A percentile compares a stretch with the other conserved stretches of the same genome.
phyloP scores from a whole-genome alignment of 306 rosid genomes.

The Myrica gale region DNA sequence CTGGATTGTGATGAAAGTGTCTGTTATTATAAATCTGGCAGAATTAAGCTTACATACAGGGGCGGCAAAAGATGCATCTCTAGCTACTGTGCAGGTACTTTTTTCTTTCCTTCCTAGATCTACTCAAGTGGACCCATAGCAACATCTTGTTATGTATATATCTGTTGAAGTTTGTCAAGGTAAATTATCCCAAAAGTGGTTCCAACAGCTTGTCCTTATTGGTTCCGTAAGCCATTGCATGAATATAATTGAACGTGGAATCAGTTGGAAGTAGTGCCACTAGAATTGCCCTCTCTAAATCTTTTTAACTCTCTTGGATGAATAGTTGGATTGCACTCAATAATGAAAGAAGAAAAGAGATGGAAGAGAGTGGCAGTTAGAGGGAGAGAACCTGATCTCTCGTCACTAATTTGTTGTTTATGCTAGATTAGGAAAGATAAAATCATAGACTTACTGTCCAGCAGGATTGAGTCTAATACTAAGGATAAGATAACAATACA shows the following conservation, averaged over 20 bases:
- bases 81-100: slow-evolving; percentile 89
- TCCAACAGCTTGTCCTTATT: not conserved
- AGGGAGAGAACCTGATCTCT: too few relatives aligned
- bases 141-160: not conserved
- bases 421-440: too few relatives aligned
- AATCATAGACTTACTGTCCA: too few relatives aligned
- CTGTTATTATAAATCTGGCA: slow-evolving; percentile 62
- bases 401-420: too few relatives aligned
- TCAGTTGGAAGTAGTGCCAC: too few relatives aligned
- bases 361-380: too few relatives aligned
- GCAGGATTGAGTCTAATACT: too few relatives aligned
- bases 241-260: not conserved
- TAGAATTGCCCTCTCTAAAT: too few relatives aligned
- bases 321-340: too few relatives aligned
- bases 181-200: not conserved
- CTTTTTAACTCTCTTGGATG: too few relatives aligned
- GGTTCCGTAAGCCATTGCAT: not conserved
- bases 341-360: too few relatives aligned
- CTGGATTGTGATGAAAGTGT: slow-evolving; percentile 55
- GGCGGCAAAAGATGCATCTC: slow-evolving; percentile 66
- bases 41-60: slow-evolving; percentile 78
- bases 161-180: not conserved
- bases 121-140: not conserved
- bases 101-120: not conserved
- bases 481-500: too few relatives aligned